Conservation (phyloP, 1,284 basidiomycete species). For the Ganoderma boninense region DNA sequence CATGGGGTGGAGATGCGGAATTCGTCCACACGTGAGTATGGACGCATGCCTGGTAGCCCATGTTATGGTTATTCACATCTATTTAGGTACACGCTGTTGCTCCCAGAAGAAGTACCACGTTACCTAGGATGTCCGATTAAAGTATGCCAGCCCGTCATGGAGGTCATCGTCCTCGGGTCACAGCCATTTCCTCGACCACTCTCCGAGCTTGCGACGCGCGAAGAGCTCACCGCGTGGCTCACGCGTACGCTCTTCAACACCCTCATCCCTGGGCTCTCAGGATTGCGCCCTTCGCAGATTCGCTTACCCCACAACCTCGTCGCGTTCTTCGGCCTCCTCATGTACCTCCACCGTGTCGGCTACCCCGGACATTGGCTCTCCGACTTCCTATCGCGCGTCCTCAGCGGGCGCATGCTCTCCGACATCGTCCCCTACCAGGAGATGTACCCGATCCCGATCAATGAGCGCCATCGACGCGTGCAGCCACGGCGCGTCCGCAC, state of each 20-base stretch:
- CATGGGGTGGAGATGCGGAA: slow-evolving; percentile 39
- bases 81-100: slow-evolving; percentile 43
- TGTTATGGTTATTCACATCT: not conserved
- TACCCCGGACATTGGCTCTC: slow-evolving; percentile 48
- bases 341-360: slow-evolving; percentile 46
- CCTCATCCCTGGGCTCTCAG: slow-evolving; percentile 41
- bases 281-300: slow-evolving; percentile 39
- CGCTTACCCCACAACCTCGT: slow-evolving; percentile 49
- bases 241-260: slow-evolving; percentile 47
- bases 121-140: slow-evolving; percentile 40
- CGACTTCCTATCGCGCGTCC: slow-evolving; percentile 42
- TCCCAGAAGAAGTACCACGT: slow-evolving; percentile 36
- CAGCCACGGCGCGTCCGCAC: slow-evolving; percentile 38
- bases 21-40: slow-evolving; percentile 41
- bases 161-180: slow-evolving; percentile 33
- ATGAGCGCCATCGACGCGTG: slow-evolving; percentile 34
- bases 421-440: slow-evolving; percentile 40
- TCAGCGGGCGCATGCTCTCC: slow-evolving; percentile 40
- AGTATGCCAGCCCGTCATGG: slow-evolving; percentile 26
- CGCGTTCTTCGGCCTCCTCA: slow-evolving; percentile 46
- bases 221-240: slow-evolving; percentile 49
- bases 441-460: slow-evolving; percentile 42
- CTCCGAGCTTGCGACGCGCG: slow-evolving; percentile 42
- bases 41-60: no score
- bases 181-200: slow-evolving; percentile 38